Percentiles rank a stretch among this genome's conserved stretches.
Evolutionary conservation across 306 rosid genomes (phyloP).

Genomic region (Psophocarpus tetragonolobus): DNA sequence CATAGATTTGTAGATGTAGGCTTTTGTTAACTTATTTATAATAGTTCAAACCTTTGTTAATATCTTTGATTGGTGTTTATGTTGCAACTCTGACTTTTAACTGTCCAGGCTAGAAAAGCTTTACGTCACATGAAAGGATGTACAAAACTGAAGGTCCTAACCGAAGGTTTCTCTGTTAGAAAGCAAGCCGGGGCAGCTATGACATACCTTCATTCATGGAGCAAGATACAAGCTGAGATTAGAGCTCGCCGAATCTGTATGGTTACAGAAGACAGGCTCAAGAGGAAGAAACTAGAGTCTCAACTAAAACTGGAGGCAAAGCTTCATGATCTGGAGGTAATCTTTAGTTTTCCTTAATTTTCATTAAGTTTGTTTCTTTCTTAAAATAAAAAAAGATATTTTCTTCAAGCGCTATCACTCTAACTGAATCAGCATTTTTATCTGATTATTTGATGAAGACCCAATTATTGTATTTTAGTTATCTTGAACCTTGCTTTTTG

Average conservation of each 20-base stretch:
- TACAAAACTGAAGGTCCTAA: constrained; percentile 61
- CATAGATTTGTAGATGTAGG: background rate
- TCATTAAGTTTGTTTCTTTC: background rate
- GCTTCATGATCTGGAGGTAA: constrained; percentile 87
- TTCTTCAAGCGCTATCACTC: background rate
- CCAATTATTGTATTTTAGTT: background rate
- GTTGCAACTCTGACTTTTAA: constrained; percentile 26
- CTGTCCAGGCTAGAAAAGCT: constrained; percentile 75
- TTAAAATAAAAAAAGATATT: background rate
- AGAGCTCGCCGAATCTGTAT: constrained; percentile 80
- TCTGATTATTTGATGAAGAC: background rate
- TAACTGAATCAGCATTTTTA: background rate
- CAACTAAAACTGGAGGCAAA: constrained; percentile 92
- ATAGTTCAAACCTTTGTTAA: background rate
- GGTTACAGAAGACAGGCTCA: constrained; percentile 88
- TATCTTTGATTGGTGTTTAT: constrained; percentile 1
- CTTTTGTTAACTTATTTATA: background rate
- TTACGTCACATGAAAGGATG: constrained; percentile 70
- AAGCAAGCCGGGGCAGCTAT: constrained; percentile 75
- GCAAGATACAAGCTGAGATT: constrained; percentile 73
- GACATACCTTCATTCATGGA: constrained; percentile 85
- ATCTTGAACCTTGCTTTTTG: constrained; percentile 13
- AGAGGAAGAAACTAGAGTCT: constrained; percentile 78
- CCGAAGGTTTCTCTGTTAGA: constrained; percentile 56
- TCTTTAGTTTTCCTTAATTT: constrained; percentile 6